phyloP scores from a whole-genome alignment of 2,329 filamentous ascomycete genomes.

The Pezicula rhizophila region DNA sequence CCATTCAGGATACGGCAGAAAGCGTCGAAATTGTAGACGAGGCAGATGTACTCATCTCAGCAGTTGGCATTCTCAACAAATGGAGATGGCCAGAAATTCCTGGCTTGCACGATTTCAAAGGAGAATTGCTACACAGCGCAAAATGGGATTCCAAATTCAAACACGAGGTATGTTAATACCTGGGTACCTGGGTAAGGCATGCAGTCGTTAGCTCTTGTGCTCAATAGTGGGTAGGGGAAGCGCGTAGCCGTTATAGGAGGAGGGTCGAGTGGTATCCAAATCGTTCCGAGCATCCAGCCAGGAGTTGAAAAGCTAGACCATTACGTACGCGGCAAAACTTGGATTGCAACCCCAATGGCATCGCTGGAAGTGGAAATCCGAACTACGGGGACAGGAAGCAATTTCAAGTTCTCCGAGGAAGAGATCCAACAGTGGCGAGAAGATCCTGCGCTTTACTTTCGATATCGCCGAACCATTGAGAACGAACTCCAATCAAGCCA shows the following conservation, averaged over 20 bases:
- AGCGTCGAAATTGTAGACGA: conserved; percentile 29
- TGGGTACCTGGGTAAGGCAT: no score
- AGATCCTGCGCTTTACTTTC: conserved; percentile 32
- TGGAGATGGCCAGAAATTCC: conserved; percentile 57
- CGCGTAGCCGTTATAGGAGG: conserved; percentile 45
- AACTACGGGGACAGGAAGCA: background rate
- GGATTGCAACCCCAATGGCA: conserved; percentile 36
- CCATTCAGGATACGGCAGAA: no score
- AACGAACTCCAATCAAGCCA: conserved; percentile 36
- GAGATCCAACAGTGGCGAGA: conserved; percentile 31
- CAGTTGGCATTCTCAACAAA: conserved; percentile 55
- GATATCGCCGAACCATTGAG: conserved; percentile 40
- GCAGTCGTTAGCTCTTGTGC: no score
- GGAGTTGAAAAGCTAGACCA: conserved; percentile 37
- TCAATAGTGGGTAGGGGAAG: conserved; percentile 40
- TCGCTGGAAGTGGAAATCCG: no score
- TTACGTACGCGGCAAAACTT: conserved; percentile 44
- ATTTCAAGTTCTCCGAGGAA: conserved; percentile 39
- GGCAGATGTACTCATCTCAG: conserved; percentile 36
- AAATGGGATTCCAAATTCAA: conserved; percentile 55
- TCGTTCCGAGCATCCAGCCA: conserved; percentile 42
- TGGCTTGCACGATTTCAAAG: conserved; percentile 47
- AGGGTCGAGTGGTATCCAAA: conserved; percentile 47
- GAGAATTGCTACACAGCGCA: conserved; percentile 49
- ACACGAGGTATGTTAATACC: no score